These are phyloP conservation scores for Cucumis hystrix DNA, from an alignment of 306 rosid species.

Conservation along the genomic window DNA sequence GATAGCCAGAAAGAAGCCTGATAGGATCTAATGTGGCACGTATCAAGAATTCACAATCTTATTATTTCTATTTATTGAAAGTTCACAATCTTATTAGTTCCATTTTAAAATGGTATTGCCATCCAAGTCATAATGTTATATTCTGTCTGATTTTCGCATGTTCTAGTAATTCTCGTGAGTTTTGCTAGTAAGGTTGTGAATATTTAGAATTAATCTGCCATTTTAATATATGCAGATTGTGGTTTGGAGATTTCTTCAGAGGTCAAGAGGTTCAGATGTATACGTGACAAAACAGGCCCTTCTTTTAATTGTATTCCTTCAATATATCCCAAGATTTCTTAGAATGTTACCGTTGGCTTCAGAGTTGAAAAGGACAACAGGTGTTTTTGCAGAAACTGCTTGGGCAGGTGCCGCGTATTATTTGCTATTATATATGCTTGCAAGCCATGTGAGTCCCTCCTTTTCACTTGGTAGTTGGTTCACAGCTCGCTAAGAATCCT, in stretches of 20 bases:
- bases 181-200: neutral
- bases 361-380: slow-evolving; percentile 92
- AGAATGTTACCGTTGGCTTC: slow-evolving; percentile 77
- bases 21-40: neutral
- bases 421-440: slow-evolving; percentile 86
- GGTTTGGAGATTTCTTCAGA: slow-evolving; percentile 84
- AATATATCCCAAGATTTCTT: slow-evolving; percentile 72
- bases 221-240: slow-evolving; percentile 50
- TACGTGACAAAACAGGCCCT: slow-evolving; percentile 75
- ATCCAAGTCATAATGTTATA: neutral
- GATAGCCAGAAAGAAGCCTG: neutral
- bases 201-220: neutral
- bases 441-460: slow-evolving; percentile 79
- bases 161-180: neutral
- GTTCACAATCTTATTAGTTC: too few relatives aligned
- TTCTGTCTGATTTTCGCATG: neutral
- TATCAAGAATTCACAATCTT: too few relatives aligned
- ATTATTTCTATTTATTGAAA: too few relatives aligned
- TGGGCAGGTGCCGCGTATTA: slow-evolving; percentile 99
- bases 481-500: neutral
- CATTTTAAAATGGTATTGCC: too few relatives aligned
- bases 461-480: neutral
- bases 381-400: slow-evolving; percentile 96
- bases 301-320: slow-evolving; percentile 75
- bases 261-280: slow-evolving; percentile 73